Conservation (phyloP, 1,284 basidiomycete species). For the Leucoagaricus sp. region DNA sequence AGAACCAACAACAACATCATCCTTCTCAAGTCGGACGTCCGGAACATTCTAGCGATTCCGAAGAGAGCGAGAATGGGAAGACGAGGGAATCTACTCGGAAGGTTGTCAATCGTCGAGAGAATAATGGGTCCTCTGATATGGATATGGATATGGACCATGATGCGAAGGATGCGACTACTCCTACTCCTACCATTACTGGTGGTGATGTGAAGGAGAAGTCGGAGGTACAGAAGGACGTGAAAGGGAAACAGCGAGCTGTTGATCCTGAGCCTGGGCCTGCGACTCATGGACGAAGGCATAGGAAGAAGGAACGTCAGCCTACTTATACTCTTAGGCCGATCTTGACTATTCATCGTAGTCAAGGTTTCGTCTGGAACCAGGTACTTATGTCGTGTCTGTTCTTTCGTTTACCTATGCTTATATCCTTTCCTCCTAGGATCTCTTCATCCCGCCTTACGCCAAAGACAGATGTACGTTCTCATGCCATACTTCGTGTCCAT, state of each 20-base stretch:
- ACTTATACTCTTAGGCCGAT: slow-evolving; percentile 72
- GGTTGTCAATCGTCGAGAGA: slow-evolving; percentile 22
- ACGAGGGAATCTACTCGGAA: slow-evolving; percentile 22
- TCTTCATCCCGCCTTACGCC: slow-evolving; percentile 83
- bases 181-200: slow-evolving; percentile 20
- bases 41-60: slow-evolving; percentile 36
- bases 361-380: slow-evolving; percentile 90
- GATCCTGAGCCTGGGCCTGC: slow-evolving; percentile 56
- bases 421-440: slow-evolving; percentile 48
- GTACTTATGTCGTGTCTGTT: slow-evolving; percentile 37
- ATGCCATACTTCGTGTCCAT: slow-evolving; percentile 15
- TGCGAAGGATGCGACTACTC: slow-evolving; percentile 31
- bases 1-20: too few relatives aligned
- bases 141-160: slow-evolving; percentile 70
- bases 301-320: slow-evolving; percentile 58
- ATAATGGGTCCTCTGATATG: slow-evolving; percentile 42
- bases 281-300: slow-evolving; percentile 48
- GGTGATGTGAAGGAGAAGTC: slow-evolving; percentile 34
- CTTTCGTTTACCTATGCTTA: background rate
- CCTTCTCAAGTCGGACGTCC: too few relatives aligned
- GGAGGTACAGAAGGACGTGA: slow-evolving; percentile 58
- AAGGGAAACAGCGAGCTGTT: slow-evolving; percentile 77
- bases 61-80: slow-evolving; percentile 31
- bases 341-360: slow-evolving; percentile 78
- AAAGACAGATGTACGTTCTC: slow-evolving; percentile 77